Conservation (phyloP, 768 basidiomycete genomes). For the Dendrothele bispora region DNA sequence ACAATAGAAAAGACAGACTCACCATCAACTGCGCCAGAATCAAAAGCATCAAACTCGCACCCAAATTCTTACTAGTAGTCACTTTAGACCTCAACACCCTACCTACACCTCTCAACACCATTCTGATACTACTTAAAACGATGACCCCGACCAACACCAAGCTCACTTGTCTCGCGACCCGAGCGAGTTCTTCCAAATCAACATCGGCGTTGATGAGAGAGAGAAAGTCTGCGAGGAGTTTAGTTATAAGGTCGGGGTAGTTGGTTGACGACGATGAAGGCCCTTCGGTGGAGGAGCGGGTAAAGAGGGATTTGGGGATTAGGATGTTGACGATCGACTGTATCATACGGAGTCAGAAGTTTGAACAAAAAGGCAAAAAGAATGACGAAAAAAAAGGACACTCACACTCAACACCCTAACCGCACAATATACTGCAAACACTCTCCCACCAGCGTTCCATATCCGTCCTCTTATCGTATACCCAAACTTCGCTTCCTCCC, state of each 20-base stretch:
- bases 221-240: constrained; percentile 8
- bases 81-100: constrained; percentile 59
- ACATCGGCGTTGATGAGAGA: constrained; percentile 26
- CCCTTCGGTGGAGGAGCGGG: constrained; percentile 20
- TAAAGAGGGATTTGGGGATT: constrained; percentile 23
- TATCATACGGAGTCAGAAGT: not conserved
- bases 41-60: constrained; percentile 75
- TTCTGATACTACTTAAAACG: constrained; percentile 69
- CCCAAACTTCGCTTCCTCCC: constrained; percentile 48
- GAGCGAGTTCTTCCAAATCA: constrained; percentile 35
- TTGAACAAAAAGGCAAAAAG: not conserved
- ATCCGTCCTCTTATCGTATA: constrained; percentile 56
- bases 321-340: constrained; percentile 56
- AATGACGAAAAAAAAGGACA: not conserved
- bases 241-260: constrained; percentile 40
- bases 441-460: constrained; percentile 41
- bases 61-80: constrained; percentile 52
- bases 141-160: constrained; percentile 74
- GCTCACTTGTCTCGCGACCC: constrained; percentile 52
- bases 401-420: constrained; percentile 55
- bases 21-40: constrained; percentile 85
- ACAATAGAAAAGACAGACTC: constrained; percentile 14
- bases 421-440: constrained; percentile 70
- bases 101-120: constrained; percentile 68
- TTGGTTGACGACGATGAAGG: constrained; percentile 29